A percentile compares a stretch with the other conserved stretches of the same genome.
phyloP scores from a whole-genome alignment of 371 early-diverging fungal species.

The Syncephalastrum sp. region DNA sequence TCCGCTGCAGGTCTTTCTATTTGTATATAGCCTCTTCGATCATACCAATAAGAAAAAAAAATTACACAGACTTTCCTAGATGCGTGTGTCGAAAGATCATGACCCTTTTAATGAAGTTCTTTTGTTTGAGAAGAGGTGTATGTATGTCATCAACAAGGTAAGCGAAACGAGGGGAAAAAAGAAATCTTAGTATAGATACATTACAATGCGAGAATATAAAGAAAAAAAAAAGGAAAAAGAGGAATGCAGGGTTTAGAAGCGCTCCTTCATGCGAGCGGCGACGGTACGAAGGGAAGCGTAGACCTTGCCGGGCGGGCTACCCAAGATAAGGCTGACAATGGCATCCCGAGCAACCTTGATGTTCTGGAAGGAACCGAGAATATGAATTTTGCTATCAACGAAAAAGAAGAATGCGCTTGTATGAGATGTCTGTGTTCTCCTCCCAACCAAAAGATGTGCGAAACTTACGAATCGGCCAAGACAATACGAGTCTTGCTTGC shows the following conservation, averaged over 20 bases:
- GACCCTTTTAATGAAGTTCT: no score
- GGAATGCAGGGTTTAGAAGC: slow-evolving; percentile 61
- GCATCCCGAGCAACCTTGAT: slow-evolving; percentile 98
- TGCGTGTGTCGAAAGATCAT: no score
- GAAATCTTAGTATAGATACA: no score
- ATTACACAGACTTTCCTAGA: no score
- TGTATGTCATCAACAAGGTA: no score
- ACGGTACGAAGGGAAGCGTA: slow-evolving; percentile 89
- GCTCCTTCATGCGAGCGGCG: slow-evolving; percentile 91
- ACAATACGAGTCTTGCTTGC: slow-evolving; percentile 97
- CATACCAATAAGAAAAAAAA: no score
- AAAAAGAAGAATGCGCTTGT: background rate
- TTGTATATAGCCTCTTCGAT: no score
- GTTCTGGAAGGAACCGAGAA: slow-evolving; percentile 96
- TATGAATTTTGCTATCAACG: slow-evolving; percentile 79
- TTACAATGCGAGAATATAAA: no score
- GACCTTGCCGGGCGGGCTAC: slow-evolving; percentile 98
- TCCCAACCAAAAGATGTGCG: background rate
- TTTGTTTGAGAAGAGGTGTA: no score
- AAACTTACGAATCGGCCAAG: slow-evolving; percentile 89
- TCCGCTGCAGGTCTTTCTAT: no score
- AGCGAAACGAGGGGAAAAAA: no score
- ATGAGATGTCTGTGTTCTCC: background rate
- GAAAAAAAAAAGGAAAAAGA: background rate
- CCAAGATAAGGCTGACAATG: slow-evolving; percentile 93